Percentiles rank a stretch among this genome's conserved stretches.
phyloP scores from a whole-genome alignment of 2,329 filamentous ascomycete genomes.

The Diaporthe sp. region DNA sequence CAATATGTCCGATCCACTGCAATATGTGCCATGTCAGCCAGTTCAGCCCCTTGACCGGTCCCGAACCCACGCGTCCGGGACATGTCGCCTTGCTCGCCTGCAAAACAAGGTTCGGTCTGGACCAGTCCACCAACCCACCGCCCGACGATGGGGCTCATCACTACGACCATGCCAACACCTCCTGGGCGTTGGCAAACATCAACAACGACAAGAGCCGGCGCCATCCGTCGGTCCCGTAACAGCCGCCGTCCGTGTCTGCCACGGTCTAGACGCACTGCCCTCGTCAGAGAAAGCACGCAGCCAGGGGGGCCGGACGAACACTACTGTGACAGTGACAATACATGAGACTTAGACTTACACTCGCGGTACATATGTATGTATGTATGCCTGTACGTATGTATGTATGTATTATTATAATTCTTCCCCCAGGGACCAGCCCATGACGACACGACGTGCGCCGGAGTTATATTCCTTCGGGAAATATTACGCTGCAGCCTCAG shows the following conservation, averaged over 20 bases:
- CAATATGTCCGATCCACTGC: background rate
- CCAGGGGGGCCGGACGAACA: background rate
- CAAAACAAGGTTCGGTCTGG: constrained; percentile 24
- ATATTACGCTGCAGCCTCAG: background rate
- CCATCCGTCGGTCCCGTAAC: background rate
- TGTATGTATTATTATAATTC: background rate
- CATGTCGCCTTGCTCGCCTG: constrained; percentile 21
- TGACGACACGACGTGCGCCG: constrained; percentile 24
- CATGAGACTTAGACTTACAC: background rate
- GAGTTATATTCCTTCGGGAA: constrained; percentile 13
- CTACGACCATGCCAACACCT: background rate
- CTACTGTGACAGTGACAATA: background rate
- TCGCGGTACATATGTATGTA: too few species aligned
- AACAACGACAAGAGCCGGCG: background rate
- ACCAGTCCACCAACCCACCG: constrained; percentile 13
- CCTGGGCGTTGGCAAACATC: background rate
- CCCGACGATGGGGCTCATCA: background rate
- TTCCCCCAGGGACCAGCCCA: constrained; percentile 1
- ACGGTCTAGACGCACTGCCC: background rate
- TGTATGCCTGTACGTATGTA: too few species aligned
- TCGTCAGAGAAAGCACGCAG: background rate
- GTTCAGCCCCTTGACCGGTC: background rate
- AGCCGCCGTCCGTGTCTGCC: background rate
- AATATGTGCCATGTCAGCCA: background rate
- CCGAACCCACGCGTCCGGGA: constrained; percentile 4